Conservation (phyloP, 345 rosid genomes). For the Corchorus olitorius region DNA sequence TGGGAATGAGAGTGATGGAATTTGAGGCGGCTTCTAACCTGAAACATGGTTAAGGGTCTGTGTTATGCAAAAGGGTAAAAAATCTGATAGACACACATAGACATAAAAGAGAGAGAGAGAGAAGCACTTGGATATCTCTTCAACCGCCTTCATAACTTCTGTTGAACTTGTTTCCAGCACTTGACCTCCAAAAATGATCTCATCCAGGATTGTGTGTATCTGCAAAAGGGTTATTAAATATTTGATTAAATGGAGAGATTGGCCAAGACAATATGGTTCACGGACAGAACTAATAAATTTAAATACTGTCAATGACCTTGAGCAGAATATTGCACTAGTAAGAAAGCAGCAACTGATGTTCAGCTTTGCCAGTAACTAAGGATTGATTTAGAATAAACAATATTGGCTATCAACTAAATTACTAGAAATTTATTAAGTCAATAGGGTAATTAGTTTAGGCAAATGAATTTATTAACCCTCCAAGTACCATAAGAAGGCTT, state of each 20-base stretch:
- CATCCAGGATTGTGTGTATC: conserved; percentile 83
- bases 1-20: conserved; percentile 64
- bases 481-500: not conserved
- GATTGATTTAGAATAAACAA: not conserved
- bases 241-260: not conserved
- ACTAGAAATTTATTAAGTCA: not conserved
- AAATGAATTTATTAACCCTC: not conserved
- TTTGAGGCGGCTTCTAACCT: conserved; percentile 86
- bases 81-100: not conserved
- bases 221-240: conserved; percentile 33
- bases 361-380: not conserved
- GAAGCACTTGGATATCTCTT: conserved; percentile 81
- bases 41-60: conserved; percentile 24
- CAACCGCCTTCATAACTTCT: conserved; percentile 77
- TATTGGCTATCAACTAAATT: not conserved
- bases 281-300: not conserved
- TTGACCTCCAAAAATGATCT: conserved; percentile 91
- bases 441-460: not conserved
- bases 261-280: not conserved
- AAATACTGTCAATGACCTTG: too few relatives aligned
- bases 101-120: conserved; percentile 25
- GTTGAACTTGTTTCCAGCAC: conserved; percentile 87
- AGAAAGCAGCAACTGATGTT: not conserved
- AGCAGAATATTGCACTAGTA: not conserved
- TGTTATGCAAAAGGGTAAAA: not conserved